These are phyloP conservation scores for Umbelopsis isabellina DNA, from an alignment of 192 early-diverging fungal species.

Conservation along the genomic window DNA sequence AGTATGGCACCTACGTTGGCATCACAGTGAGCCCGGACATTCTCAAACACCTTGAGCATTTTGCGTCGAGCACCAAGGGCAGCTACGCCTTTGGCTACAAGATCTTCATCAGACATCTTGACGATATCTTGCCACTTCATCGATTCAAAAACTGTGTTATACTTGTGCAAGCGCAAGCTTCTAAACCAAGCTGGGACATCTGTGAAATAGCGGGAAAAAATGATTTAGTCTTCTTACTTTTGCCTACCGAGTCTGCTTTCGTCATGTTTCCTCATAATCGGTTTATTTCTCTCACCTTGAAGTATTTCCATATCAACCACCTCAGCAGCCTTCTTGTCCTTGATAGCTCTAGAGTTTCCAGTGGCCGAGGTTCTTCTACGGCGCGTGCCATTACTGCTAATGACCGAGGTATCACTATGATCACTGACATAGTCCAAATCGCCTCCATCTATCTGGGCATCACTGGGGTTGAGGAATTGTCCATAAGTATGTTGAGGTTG, in stretches of 20 bases:
- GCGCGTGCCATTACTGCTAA: constrained; percentile 10
- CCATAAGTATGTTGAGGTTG: constrained; percentile 32
- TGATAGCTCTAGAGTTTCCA: constrained; percentile 43
- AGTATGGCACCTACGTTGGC: constrained; percentile 32
- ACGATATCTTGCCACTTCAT: constrained; percentile 91
- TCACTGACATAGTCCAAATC: constrained; percentile 34
- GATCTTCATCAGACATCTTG: constrained; percentile 78
- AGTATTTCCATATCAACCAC: constrained; percentile 75
- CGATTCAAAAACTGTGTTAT: constrained; percentile 84
- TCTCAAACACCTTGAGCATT: constrained; percentile 96
- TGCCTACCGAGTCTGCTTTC: no score
- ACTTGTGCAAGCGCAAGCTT: constrained; percentile 94
- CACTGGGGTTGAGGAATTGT: constrained; percentile 28
- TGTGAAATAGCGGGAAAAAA: neutral
- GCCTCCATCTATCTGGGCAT: constrained; percentile 20
- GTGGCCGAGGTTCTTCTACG: constrained; percentile 15
- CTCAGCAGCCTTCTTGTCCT: constrained; percentile 78
- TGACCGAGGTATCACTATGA: constrained; percentile 36
- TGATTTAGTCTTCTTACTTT: no score
- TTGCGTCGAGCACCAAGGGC: constrained; percentile 95
- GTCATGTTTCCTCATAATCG: neutral
- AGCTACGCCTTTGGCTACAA: constrained; percentile 83
- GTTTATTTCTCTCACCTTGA: constrained; percentile 54
- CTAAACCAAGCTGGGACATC: constrained; percentile 96
- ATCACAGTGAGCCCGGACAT: constrained; percentile 51